phyloP scores from a whole-genome alignment of 306 rosid genomes.

The Spatholobus suberectus region DNA sequence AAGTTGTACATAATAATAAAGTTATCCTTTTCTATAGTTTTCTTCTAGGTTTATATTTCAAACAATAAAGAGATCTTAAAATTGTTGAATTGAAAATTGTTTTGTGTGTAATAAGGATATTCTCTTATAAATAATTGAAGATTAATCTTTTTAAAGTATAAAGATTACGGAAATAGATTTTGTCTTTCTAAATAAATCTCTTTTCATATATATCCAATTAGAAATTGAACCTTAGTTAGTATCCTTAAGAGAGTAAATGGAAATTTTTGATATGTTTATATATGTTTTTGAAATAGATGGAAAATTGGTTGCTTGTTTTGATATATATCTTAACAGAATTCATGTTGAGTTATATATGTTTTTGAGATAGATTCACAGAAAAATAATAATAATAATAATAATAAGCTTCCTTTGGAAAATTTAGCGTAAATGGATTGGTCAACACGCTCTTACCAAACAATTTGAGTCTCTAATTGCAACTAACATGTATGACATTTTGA shows the following conservation, averaged over 20 bases:
- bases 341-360: no score
- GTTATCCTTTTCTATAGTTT: not conserved
- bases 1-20: not conserved
- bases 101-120: not conserved
- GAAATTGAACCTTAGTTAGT: not conserved
- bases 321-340: no score
- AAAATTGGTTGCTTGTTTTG: no score
- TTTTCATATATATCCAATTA: not conserved
- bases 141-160: not conserved
- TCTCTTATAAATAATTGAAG: not conserved
- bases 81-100: not conserved
- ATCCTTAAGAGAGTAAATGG: no score
- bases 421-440: conserved; percentile 7
- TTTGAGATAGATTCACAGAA: no score
- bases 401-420: not conserved
- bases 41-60: not conserved
- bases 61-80: not conserved
- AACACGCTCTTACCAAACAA: conserved; percentile 47
- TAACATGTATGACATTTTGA: conserved; percentile 38
- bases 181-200: not conserved
- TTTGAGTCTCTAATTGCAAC: conserved; percentile 21
- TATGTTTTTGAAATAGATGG: no score
- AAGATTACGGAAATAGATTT: not conserved
- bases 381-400: no score
- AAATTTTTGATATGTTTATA: no score